Base-by-base conservation (phyloP, 208 protist species). In the Wallacemonas sp. region DNA sequence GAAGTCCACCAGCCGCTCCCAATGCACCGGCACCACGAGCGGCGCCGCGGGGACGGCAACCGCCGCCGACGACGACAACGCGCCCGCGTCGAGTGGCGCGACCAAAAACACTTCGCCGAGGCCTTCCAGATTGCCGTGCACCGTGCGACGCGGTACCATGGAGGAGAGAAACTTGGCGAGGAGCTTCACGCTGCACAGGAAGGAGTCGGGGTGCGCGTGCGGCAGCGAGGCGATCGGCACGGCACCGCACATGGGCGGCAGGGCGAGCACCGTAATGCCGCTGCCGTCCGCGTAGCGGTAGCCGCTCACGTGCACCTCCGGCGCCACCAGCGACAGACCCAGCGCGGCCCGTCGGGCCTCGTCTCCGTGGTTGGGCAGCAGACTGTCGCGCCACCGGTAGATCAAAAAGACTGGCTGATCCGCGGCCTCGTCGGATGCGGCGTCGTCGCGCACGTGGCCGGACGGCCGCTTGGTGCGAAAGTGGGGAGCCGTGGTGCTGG, bases 1-100 rank as follows among this genome's bases (percentile, higher is more conserved):
- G 61, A 96, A 96, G 73, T 96, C 91, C 18, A 93, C 76, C 42
- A 83, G 72, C 22, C 72, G 74, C 71, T 96, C 87, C 87, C 91
- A 96, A 67, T 96, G 91, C 22, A 93, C 70, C 5, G 83, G 78
- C 31, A 91, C 26, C 22, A 96, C 36, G 18, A 86, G 38, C 8
- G 84, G 76, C 10, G 72, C 26, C 8, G 68, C n/a, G n/a, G n/a
- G n/a, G n/a, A n/a, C n/a, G n/a, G n/a, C n/a, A n/a, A n/a, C n/a
- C n/a, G n/a, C n/a, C n/a, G n/a, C n/a, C n/a, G n/a, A n/a, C n/a
- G n/a, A n/a, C n/a, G n/a, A 57, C 29, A 65, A 4, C 28, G 57
- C 45, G 7, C 42, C 23, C 55, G 46, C 14, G 48, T 23, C 29
- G 29, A 23, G 7, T 50, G 77, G 66, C 25, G 81, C 50, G n/a